Evolutionary conservation across 2,329 filamentous ascomycete genomes (phyloP).

Genomic region (Fusarium caatingaense): DNA sequence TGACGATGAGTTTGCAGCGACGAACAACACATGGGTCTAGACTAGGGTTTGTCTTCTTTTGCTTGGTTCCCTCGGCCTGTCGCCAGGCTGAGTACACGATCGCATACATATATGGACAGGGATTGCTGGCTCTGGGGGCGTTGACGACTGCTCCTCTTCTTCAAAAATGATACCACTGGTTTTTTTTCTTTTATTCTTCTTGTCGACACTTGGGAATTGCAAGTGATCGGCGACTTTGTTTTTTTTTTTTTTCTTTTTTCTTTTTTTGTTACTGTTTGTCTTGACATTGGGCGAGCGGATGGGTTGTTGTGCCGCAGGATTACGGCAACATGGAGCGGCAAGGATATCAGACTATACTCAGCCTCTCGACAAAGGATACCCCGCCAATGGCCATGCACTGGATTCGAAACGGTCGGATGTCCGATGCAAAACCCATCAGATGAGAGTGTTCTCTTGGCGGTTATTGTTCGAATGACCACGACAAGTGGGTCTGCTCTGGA

Average conservation of each 20-base stretch:
- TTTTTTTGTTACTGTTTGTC: slow-evolving; percentile 10
- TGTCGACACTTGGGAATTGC: slow-evolving; percentile 9
- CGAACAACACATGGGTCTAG: slow-evolving; percentile 37
- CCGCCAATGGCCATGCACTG: background rate
- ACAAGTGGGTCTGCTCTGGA: slow-evolving; percentile 5
- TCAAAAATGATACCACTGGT: slow-evolving; percentile 47
- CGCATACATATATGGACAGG: slow-evolving; percentile 39
- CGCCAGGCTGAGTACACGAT: slow-evolving; percentile 43
- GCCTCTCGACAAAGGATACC: background rate
- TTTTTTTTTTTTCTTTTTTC: background rate
- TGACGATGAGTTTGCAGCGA: slow-evolving; percentile 27
- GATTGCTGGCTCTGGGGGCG: slow-evolving; percentile 41
- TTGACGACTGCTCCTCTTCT: slow-evolving; percentile 41
- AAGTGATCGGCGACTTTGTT: slow-evolving; percentile 6
- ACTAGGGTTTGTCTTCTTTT: slow-evolving; percentile 42
- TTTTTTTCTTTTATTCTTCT: slow-evolving; percentile 27
- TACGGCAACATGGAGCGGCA: background rate
- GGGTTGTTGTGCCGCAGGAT: background rate
- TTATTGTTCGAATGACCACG: background rate
- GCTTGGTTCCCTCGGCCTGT: slow-evolving; percentile 39
- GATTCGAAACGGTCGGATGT: slow-evolving; percentile 2
- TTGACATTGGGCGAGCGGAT: slow-evolving; percentile 27
- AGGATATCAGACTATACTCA: background rate
- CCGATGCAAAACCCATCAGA: background rate
- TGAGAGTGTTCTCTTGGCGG: slow-evolving; percentile 3